phyloP scores from a whole-genome alignment of 495 filamentous ascomycete genomes.

The Annulohypoxylon moriforme region DNA sequence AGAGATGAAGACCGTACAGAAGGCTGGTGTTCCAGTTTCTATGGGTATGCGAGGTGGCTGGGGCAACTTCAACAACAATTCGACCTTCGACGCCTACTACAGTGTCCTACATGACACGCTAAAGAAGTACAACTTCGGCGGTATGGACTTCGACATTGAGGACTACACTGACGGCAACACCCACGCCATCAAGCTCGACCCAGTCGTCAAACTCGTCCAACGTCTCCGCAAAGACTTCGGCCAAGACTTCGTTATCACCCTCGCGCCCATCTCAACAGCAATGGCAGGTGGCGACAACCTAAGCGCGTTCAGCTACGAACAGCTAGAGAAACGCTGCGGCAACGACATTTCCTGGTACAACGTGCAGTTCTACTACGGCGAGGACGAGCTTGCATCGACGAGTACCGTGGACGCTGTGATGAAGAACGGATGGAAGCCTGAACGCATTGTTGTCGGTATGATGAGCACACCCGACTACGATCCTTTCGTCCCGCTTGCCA shows the following conservation, averaged over 20 bases:
- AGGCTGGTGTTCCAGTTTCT: not conserved
- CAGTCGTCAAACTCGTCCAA: not conserved
- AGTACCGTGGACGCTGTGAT: not conserved
- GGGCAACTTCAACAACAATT: not conserved
- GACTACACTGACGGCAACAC: slow-evolving; percentile 1
- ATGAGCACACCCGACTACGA: slow-evolving; percentile 1
- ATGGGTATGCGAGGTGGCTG: not conserved
- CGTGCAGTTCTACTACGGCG: not conserved
- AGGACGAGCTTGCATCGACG: not conserved
- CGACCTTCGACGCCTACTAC: not conserved
- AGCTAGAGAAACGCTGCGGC: not conserved
- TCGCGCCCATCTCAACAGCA: not conserved
- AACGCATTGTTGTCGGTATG: slow-evolving; percentile 6
- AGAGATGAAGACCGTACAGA: slow-evolving; percentile 1
- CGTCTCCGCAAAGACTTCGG: slow-evolving; percentile 6
- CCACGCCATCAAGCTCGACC: not conserved
- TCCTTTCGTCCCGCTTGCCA: slow-evolving; percentile 15
- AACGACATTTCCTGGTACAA: slow-evolving; percentile 2
- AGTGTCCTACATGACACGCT: not conserved
- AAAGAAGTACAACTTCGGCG: not conserved
- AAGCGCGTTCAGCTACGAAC: not conserved
- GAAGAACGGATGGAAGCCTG: slow-evolving; percentile 1
- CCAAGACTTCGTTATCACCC: not conserved
- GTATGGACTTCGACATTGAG: slow-evolving; percentile 1
- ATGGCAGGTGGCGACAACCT: not conserved